These are phyloP conservation scores for Phytophthora lateralis DNA, from an alignment of 352 stramenopile genomes.

Conservation along the genomic window DNA sequence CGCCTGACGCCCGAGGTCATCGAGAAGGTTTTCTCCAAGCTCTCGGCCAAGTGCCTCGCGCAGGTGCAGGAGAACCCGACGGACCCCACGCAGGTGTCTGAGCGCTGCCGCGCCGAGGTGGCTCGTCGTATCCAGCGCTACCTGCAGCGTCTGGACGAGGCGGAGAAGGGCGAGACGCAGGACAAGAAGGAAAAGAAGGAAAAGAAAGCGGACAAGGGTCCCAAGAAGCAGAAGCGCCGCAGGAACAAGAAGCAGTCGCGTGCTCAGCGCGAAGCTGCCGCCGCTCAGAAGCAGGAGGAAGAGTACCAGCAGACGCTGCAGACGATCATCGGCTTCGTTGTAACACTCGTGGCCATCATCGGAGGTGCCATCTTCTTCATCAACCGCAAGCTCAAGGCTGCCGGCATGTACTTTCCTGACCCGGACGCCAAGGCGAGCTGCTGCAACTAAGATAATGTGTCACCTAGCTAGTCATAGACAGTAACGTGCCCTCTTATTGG, in stretches of 20 bases:
- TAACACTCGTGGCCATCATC: constrained; percentile 64
- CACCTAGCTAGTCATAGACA: constrained; percentile 15
- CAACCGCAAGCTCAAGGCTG: constrained; percentile 85
- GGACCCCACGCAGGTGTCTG: constrained; percentile 65
- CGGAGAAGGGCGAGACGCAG: constrained; percentile 39
- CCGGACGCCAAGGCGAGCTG: constrained; percentile 60
- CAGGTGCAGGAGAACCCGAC: constrained; percentile 74
- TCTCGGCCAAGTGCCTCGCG: constrained; percentile 74
- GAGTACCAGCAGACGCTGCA: constrained; percentile 73
- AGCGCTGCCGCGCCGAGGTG: constrained; percentile 66
- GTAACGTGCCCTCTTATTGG: constrained; percentile 17
- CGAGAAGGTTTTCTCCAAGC: constrained; percentile 72
- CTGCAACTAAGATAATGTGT: constrained; percentile 42
- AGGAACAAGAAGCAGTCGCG: constrained; percentile 68
- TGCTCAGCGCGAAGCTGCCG: constrained; percentile 54
- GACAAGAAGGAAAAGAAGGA: constrained; percentile 24
- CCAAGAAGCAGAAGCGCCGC: constrained; percentile 53
- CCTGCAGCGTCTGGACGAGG: constrained; percentile 52
- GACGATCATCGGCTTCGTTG: constrained; percentile 71
- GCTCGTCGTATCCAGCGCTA: constrained; percentile 67
- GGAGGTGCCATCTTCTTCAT: constrained; percentile 68
- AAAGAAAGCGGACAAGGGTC: constrained; percentile 23
- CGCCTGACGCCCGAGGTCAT: constrained; percentile 65
- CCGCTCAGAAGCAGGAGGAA: constrained; percentile 68
- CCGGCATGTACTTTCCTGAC: constrained; percentile 80